Evolutionary conservation across 768 basidiomycete genomes (phyloP).

Genomic region (Boletus huronensis): DNA sequence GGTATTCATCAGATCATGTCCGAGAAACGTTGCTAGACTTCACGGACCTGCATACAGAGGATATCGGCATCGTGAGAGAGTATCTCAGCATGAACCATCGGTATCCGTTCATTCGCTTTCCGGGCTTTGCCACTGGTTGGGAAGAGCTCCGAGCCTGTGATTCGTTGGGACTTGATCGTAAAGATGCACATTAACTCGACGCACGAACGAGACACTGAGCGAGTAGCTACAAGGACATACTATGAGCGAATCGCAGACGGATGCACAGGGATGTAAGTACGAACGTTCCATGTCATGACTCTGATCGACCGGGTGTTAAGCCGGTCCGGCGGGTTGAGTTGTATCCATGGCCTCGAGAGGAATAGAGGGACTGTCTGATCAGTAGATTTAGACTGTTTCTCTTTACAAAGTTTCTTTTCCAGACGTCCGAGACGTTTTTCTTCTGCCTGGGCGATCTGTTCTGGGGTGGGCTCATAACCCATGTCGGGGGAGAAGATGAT

Average conservation of each 20-base stretch:
- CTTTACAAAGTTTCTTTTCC: slow-evolving; percentile 38
- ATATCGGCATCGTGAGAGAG: slow-evolving; percentile 70
- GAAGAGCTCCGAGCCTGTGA: slow-evolving; percentile 72
- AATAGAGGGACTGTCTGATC: slow-evolving; percentile 2
- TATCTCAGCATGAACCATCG: slow-evolving; percentile 78
- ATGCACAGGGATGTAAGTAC: slow-evolving; percentile 30
- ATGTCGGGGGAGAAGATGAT: slow-evolving; percentile 12
- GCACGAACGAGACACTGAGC: slow-evolving; percentile 78
- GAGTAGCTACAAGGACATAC: slow-evolving; percentile 49
- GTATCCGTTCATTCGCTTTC: slow-evolving; percentile 66
- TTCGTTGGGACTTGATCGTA: neutral
- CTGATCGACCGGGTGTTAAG: slow-evolving; percentile 33
- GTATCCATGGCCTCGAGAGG: slow-evolving; percentile 36
- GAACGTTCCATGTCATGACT: slow-evolving; percentile 81
- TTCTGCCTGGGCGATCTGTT: slow-evolving; percentile 54
- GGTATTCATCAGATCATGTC: slow-evolving; percentile 1
- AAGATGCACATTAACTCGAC: slow-evolving; percentile 29
- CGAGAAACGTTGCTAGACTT: neutral
- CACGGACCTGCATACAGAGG: slow-evolving; percentile 76
- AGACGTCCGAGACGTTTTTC: slow-evolving; percentile 42
- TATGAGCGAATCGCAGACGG: neutral
- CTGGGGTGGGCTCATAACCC: slow-evolving; percentile 41
- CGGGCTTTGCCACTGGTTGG: slow-evolving; percentile 78
- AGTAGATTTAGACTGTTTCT: slow-evolving; percentile 9
- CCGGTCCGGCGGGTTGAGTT: slow-evolving; percentile 11